Conservation (phyloP, 169 alveolate species). For the Plasmodium gonderi region DNA sequence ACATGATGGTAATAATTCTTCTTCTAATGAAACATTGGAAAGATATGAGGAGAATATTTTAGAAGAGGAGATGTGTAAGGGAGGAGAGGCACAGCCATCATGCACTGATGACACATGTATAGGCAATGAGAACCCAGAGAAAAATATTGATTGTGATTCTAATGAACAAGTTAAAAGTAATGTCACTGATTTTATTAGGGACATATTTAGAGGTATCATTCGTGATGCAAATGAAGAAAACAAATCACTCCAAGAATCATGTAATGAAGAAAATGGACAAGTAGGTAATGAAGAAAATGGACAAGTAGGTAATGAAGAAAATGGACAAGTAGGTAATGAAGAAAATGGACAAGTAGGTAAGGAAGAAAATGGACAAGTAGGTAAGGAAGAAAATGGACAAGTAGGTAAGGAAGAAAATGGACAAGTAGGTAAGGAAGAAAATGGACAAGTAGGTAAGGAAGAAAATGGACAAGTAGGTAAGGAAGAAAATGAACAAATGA, state of each 20-base stretch:
- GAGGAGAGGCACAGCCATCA: background rate
- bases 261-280: background rate
- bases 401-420: background rate
- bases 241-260: background rate
- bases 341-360: too few species aligned
- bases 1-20: background rate
- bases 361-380: background rate
- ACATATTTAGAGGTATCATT: background rate
- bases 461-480: background rate
- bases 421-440: background rate
- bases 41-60: slow-evolving; percentile 34
- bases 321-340: background rate
- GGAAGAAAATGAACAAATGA: too few species aligned
- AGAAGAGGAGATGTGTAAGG: background rate
- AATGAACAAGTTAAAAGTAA: too few species aligned
- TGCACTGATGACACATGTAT: background rate
- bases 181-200: background rate
- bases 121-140: background rate
- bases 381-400: too few species aligned
- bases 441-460: too few species aligned
- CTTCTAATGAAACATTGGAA: slow-evolving; percentile 21
- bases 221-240: background rate
- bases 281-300: background rate
- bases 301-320: background rate
- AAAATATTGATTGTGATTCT: background rate